phyloP scores from a whole-genome alignment of 306 rosid genomes.

The Gynostemma pentaphyllum region DNA sequence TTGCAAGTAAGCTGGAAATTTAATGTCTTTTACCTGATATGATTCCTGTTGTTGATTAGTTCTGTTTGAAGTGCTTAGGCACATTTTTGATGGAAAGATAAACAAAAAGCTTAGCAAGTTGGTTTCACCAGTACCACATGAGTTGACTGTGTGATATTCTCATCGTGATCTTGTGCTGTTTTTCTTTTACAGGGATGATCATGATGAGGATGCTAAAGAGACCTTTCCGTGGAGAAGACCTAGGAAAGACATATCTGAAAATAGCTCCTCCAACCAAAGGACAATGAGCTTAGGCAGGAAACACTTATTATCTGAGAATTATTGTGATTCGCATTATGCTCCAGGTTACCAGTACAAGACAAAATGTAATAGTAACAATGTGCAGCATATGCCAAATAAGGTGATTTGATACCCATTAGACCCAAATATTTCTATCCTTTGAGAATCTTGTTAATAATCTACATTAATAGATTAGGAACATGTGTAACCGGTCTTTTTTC shows the following conservation, averaged over 20 bases:
- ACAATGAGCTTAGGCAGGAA: conserved; percentile 28
- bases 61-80: neutral
- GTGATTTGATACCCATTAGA: conserved; percentile 24
- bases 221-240: conserved; percentile 66
- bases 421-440: neutral
- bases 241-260: conserved; percentile 31
- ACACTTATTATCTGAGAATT: conserved; percentile 21
- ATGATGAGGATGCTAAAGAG: conserved; percentile 37
- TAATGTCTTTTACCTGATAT: neutral
- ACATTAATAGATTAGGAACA: neutral
- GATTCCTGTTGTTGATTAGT: neutral
- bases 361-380: conserved; percentile 19
- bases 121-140: neutral
- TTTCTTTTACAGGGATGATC: conserved; percentile 42
- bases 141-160: neutral
- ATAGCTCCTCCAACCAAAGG: conserved; percentile 31
- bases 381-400: conserved; percentile 28
- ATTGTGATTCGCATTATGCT: conserved; percentile 32
- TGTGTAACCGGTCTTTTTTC: neutral
- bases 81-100: too few relatives aligned
- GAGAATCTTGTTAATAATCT: neutral
- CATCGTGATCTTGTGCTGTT: neutral
- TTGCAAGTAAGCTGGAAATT: conserved; percentile 39
- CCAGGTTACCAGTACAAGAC: conserved; percentile 26
- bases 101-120: too few relatives aligned